Conservation (phyloP, 1,284 basidiomycete species). For the Marasmius fiardii region DNA sequence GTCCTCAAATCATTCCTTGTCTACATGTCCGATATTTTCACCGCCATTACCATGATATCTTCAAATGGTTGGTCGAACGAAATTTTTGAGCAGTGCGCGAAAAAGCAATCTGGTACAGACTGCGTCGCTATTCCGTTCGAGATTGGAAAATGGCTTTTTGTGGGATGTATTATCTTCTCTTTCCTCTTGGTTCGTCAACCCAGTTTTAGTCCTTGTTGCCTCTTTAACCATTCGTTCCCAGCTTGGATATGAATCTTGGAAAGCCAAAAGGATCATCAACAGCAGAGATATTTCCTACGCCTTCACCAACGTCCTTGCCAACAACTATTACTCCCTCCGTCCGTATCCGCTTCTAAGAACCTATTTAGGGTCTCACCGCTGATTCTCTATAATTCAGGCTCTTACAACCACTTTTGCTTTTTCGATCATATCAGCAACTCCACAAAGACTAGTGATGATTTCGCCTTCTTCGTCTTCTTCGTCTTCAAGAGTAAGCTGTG, state of each 20-base stretch:
- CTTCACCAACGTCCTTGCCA: slow-evolving; percentile 96
- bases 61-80: slow-evolving; percentile 88
- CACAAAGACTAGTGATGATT: slow-evolving; percentile 94
- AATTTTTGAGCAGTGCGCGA: slow-evolving; percentile 75
- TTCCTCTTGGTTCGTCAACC: slow-evolving; percentile 76
- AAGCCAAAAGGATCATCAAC: slow-evolving; percentile 89
- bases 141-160: slow-evolving; percentile 94
- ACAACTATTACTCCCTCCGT: slow-evolving; percentile 93
- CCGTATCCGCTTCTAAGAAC: slow-evolving; percentile 34
- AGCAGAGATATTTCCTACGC: slow-evolving; percentile 96
- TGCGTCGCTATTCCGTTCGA: slow-evolving; percentile 88
- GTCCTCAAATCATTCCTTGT: slow-evolving; percentile 95
- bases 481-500: slow-evolving; percentile 86
- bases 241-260: slow-evolving; percentile 90
- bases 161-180: slow-evolving; percentile 96
- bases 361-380: too few relatives aligned
- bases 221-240: slow-evolving; percentile 24
- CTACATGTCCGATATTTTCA: slow-evolving; percentile 97
- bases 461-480: slow-evolving; percentile 99
- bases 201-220: slow-evolving; percentile 2
- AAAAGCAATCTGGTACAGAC: slow-evolving; percentile 42
- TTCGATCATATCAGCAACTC: slow-evolving; percentile 96
- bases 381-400: too few relatives aligned
- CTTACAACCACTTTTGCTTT: slow-evolving; percentile 97
- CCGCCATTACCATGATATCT: slow-evolving; percentile 94